A percentile compares a stretch with the other conserved stretches of the same genome.
Conservation (phyloP, 768 basidiomycete species). For the Calocera cornea region DNA sequence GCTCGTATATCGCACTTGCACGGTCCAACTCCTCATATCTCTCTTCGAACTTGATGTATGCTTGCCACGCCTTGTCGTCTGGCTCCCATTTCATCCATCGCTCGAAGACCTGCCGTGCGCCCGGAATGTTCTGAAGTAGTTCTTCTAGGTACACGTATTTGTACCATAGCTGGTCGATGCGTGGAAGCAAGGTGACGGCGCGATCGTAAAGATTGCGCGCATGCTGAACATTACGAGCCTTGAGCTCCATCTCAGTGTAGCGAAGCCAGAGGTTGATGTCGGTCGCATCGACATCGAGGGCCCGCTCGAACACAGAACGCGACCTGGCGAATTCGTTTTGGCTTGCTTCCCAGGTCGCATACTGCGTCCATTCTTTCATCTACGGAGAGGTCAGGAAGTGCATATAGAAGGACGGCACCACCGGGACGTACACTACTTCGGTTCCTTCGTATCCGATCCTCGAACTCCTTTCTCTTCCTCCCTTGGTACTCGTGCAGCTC, state of each 20-base stretch:
- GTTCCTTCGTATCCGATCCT: constrained; percentile 48
- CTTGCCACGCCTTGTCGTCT: constrained; percentile 98
- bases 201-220: constrained; percentile 94
- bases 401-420: background rate
- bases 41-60: constrained; percentile 96
- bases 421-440: constrained; percentile 22
- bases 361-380: constrained; percentile 36
- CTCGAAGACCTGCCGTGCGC: constrained; percentile 94
- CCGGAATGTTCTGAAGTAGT: constrained; percentile 86
- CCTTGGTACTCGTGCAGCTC: constrained; percentile 65
- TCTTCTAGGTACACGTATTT: constrained; percentile 99
- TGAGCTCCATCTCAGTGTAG: constrained; percentile 96
- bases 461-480: constrained; percentile 77
- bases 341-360: constrained; percentile 60
- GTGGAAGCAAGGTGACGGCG: constrained; percentile 88
- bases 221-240: constrained; percentile 93
- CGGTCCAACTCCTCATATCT: constrained; percentile 85
- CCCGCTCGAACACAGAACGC: constrained; percentile 90
- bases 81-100: constrained; percentile 99
- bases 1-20: constrained; percentile 83
- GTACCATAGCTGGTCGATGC: constrained; percentile 97
- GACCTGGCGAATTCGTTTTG: constrained; percentile 95
- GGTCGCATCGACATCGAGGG: constrained; percentile 86
- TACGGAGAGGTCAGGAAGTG: constrained; percentile 12
- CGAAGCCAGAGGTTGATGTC: constrained; percentile 85